Percentiles rank a stretch among this genome's conserved stretches.
These are phyloP conservation scores for Termitomyces sp. DNA, from an alignment of 768 basidiomycete genomes.

Conservation along the genomic window DNA sequence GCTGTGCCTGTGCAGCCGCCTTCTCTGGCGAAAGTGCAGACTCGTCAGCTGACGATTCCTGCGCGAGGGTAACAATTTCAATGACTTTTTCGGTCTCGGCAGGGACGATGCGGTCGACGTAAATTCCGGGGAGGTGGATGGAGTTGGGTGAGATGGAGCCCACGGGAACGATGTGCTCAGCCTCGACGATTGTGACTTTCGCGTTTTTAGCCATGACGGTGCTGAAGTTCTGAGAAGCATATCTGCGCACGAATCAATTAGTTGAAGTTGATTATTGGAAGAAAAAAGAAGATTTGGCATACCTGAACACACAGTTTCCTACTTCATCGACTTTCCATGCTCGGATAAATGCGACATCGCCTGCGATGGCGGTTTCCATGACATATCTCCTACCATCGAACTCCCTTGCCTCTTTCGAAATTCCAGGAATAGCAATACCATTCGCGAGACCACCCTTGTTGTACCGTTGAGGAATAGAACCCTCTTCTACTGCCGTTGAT, in stretches of 20 bases:
- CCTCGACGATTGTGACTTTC: slow-evolving; percentile 89
- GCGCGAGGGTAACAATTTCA: slow-evolving; percentile 69
- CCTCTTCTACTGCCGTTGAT: slow-evolving; percentile 77
- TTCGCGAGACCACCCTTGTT: slow-evolving; percentile 69
- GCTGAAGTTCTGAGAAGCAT: slow-evolving; percentile 85
- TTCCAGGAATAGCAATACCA: slow-evolving; percentile 70
- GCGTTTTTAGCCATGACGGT: slow-evolving; percentile 88
- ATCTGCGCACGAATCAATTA: slow-evolving; percentile 39
- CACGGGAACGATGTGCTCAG: slow-evolving; percentile 84
- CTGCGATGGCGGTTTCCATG: slow-evolving; percentile 75
- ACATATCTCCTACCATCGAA: slow-evolving; percentile 80
- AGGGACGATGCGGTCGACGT: slow-evolving; percentile 84
- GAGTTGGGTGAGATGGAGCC: slow-evolving; percentile 79
- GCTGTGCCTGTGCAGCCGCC: slow-evolving; percentile 48
- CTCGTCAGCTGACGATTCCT: slow-evolving; percentile 31
- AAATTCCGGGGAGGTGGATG: slow-evolving; percentile 82
- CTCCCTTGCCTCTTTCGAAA: slow-evolving; percentile 72
- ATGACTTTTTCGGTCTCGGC: slow-evolving; percentile 76
- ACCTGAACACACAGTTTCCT: slow-evolving; percentile 92
- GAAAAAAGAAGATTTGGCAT: slow-evolving; percentile 11
- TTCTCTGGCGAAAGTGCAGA: slow-evolving; percentile 42
- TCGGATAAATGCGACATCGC: slow-evolving; percentile 81
- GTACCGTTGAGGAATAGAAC: slow-evolving; percentile 76
- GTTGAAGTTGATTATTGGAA: not conserved
- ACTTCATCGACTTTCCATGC: slow-evolving; percentile 93